Base-by-base conservation (phyloP, 164 flowering plant genomes). In the Piper betle region DNA sequence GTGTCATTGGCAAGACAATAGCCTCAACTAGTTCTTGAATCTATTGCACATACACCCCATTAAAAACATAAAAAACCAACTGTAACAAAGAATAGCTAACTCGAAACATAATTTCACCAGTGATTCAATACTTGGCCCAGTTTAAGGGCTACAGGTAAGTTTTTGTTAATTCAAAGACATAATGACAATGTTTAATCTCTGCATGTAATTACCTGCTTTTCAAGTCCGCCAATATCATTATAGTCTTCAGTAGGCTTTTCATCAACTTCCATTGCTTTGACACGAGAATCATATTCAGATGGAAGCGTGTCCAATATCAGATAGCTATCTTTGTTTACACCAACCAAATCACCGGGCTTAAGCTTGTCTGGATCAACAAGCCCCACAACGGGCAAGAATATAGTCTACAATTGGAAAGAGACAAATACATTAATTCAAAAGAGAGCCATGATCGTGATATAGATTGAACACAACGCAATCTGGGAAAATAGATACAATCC, bases 221-320 rank as follows among this genome's bases (percentile, higher is more conserved):
- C 98, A 55, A 89, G 80, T 38, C 98, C 98, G 38, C 98, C 97
- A 67, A 92, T 79, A 61, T 92, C 98, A 73, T 84, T 92, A 71
- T 92, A 92, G 66, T 92, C 97, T 79, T 92, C 98, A 46, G 97
- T 92, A 50, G 98, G 98, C 70, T 92, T 92, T 75, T 92, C 98
- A 70, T 92, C 98, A 65, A 92, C 98, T 69, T 92, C 98, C 97
- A 92, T 92, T n/a, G 98, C 98, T 77, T 92, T 92, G 15, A 92
- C 98, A 54, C 95, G 82, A 42, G 98, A 92, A 69, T 92, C 98
- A 79, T 92, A 92, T 69, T 92, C 96, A 43, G 96, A 87, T 15
- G 98, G 98, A 64, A 92, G 81, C 6, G 96, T 92, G 68, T 92
- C 98, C 74, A 92, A 76, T 54, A 92, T 87, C 75, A 92, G 69